Evolutionary conservation across 1,139 yeast species (phyloP), one percentile per base, ranked within the genome.

Genomic region (Scheffersomyces parashehatae): DNA sequence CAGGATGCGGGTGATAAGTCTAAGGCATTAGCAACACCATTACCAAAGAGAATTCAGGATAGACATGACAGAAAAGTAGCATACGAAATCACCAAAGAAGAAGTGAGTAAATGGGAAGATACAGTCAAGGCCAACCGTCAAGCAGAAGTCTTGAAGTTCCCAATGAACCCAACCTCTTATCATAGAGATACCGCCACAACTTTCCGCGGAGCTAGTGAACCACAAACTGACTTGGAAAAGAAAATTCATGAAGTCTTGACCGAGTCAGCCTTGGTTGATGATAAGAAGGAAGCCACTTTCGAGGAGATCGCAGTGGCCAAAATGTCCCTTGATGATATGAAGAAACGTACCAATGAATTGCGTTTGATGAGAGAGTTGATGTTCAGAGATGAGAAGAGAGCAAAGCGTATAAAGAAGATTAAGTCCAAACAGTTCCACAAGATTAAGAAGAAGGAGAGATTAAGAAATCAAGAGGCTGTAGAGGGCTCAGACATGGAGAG

Each of bases 341-440:
- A 74, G 48, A 81, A 83, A 59, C 79, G 96, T 52, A 85, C 95
- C 11, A 79, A 82, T 45, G 97, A 93, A 64, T 77, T 93, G 53
- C 79, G 98, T 54, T 67, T 86, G 58, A 90, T 90, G 97, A 80
- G 99, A 51, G 99, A 93, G 59, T 77, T 93, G 50, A 88, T 93
- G 96, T 93, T 90, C 68, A 79, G 98, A 59, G 97, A 93, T 58
- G 97, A 93, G 68, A 81, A 84, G 58, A 85, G 88, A 60, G 90
- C 98, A 15, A 89, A 81, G 64, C 79, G 99, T 55, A 79, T 93
- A 57, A 91, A 91, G 71, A 93, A 91, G 69, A 93, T 93, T 67
- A 93, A 93, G 66, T 89, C 97, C 37, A 95, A 91, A 65, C 79
- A 89, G 5, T 93, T 83, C 67, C 88, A 89, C 58, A 85, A 88